Evolutionary conservation across 2,329 filamentous ascomycete species (phyloP), one percentile per base, ranked within the genome.

Genomic region (Sphaerulina populicola): DNA sequence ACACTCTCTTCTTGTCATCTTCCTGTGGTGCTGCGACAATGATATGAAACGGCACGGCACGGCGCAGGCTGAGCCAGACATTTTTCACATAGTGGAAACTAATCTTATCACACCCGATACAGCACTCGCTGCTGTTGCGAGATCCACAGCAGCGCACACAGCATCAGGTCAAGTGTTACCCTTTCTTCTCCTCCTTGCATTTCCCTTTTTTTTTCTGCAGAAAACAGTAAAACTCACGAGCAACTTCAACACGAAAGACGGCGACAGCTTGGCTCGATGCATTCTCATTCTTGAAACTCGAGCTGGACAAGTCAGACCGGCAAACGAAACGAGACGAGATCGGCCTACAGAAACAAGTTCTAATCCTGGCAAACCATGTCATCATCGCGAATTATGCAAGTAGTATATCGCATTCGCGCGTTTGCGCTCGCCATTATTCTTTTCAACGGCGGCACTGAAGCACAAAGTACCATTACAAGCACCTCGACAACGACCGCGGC

Each of bases 401-500:
- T 47, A 30, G 23, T 27, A 27, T 44, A 52, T 54, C 53, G n/a
- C n/a, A n/a, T n/a, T n/a, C n/a, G 52, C 47, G 57, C 51, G 44
- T 49, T 54, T 52, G 41, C 33, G 40, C 39, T 43, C 12, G 11
- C 23, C 30, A 4, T 44, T 7, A 21, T 44, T 18, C 31, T 44
- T 18, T 38, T 31, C 31, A 33, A 9, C 5, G 23, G 12, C 23
- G 23, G 3, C 18, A 12, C 14, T 27, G 9, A 9, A 14, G 33
- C 36, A 15, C 11, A n/a, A 30, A 9, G 11, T 11, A 37, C 44
- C 36, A 37, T 31, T 10, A 61, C 59, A 1, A 36, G 53, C 14
- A 55, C 49, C 23, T 60, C 57, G 15, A 64, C 61, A 9, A 59
- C 56, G 5, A 60, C 58, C 6, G 39, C 58, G 21, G 41, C 55